Percentiles rank a stretch among this genome's conserved stretches.
Evolutionary conservation across 2,329 filamentous ascomycete species (phyloP).

Genomic region (Fusarium foetens): DNA sequence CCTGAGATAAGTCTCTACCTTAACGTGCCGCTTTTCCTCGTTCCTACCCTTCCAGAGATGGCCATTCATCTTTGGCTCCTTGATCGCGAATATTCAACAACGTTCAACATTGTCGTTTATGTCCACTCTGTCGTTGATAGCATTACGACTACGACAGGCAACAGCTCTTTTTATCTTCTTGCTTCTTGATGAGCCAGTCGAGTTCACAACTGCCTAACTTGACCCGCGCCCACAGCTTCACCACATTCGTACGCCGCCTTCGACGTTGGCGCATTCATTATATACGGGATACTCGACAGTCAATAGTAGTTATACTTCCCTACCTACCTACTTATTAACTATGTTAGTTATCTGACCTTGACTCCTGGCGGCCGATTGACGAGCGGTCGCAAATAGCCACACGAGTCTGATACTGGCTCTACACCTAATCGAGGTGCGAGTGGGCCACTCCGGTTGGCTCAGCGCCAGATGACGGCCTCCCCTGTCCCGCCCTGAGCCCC

Average conservation of each 20-base stretch:
- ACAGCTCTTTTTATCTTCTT: constrained; percentile 30
- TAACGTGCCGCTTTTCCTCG: not conserved
- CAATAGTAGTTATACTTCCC: not conserved
- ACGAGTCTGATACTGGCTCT: constrained; percentile 25
- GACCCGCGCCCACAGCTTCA: constrained; percentile 1
- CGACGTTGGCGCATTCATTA: constrained; percentile 4
- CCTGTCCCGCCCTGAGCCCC: constrained; percentile 46
- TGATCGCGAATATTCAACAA: not conserved
- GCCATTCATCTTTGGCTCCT: not conserved
- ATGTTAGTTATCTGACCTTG: not conserved
- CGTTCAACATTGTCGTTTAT: constrained; percentile 10
- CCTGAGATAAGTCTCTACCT: not conserved
- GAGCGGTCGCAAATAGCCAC: constrained; percentile 26
- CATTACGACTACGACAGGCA: constrained; percentile 31
- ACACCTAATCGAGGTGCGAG: constrained; percentile 37
- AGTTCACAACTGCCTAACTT: constrained; percentile 13
- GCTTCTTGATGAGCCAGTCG: not conserved
- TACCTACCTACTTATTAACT: not conserved
- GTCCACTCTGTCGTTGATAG: constrained; percentile 9
- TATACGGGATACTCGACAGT: constrained; percentile 3
- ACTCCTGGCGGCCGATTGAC: constrained; percentile 27
- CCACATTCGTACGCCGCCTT: not conserved
- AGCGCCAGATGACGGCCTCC: constrained; percentile 47
- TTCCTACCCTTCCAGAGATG: not conserved
- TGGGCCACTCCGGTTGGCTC: constrained; percentile 46